phyloP scores from a whole-genome alignment of 345 rosid genomes.

The Combretum micranthum region DNA sequence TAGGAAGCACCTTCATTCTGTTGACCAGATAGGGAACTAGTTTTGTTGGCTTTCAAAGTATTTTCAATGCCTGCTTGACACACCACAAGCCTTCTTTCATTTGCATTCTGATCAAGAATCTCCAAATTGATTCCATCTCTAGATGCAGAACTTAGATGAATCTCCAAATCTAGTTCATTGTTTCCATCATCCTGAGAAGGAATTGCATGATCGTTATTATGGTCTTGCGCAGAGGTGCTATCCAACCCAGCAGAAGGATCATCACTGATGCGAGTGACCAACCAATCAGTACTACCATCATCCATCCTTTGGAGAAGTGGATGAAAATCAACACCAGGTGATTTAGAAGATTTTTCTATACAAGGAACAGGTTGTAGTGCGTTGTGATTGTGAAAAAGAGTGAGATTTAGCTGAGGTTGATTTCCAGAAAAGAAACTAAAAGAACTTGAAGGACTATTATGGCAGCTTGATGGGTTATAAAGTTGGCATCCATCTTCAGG shows the following conservation, averaged over 20 bases:
- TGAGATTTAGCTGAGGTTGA: slow-evolving; percentile 71
- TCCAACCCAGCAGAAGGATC: slow-evolving; percentile 23
- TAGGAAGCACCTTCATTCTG: slow-evolving; percentile 14
- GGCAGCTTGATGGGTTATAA: slow-evolving; percentile 40
- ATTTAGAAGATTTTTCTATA: slow-evolving; percentile 30
- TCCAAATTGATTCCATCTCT: slow-evolving; percentile 25
- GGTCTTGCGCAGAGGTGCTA: slow-evolving; percentile 30
- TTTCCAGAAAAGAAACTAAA: slow-evolving; percentile 72
- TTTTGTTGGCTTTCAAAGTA: slow-evolving; percentile 14
- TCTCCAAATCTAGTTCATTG: slow-evolving; percentile 58
- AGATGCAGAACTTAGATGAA: slow-evolving; percentile 65
- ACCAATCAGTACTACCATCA: slow-evolving; percentile 24
- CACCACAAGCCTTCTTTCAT: slow-evolving; percentile 12
- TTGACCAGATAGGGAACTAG: slow-evolving; percentile 9
- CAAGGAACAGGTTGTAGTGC: slow-evolving; percentile 34
- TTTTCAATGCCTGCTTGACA: slow-evolving; percentile 15
- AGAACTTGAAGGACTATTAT: slow-evolving; percentile 34
- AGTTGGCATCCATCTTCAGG: slow-evolving; percentile 51
- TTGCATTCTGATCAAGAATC: slow-evolving; percentile 22
- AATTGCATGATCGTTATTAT: slow-evolving; percentile 25
- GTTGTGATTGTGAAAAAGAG: slow-evolving; percentile 62
- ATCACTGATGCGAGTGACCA: slow-evolving; percentile 20
- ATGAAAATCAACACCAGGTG: slow-evolving; percentile 64
- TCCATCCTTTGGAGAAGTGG: slow-evolving; percentile 75
- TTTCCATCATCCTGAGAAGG: slow-evolving; percentile 27